Base-by-base conservation (phyloP, 2,329 filamentous ascomycete species). In the Domatiomyces catenatus region DNA sequence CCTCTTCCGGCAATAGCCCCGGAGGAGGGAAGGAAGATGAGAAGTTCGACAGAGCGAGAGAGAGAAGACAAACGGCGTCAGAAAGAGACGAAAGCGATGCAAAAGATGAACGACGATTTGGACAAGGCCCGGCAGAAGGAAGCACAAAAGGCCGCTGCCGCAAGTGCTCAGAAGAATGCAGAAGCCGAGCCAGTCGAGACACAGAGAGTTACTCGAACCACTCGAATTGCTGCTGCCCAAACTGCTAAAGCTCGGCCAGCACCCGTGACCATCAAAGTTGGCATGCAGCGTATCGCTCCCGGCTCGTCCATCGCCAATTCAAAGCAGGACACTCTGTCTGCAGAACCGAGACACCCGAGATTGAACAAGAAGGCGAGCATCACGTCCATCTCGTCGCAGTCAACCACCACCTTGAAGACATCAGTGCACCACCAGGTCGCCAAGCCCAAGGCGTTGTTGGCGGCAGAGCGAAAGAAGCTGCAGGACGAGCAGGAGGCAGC, bases 401-500 rank as follows among this genome's bases (percentile, higher is more conserved):
- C 73, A 1, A 69, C 68, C 17, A 70, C 64, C 49, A 85, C 76
- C 61, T 71, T 88, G 49, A 86, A 84, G 64, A 76, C 73, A 59
- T 79, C 78, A 5, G 71, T 72, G 5, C 79, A 79, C n/a, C 75
- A 80, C n/a, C 69, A 67, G 28, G 73, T 71, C n/a, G 72, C 76
- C 1, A 79, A 81, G 48, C 76, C 81, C 0, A 86, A 84, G 63
- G 83, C 84, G 1, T 70, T 89, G 19, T 80, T 89, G 49, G 73
- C 84, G 46, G 86, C 83, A 2, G 84, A 86, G 42, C 83, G 81
- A 61, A 89, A 88, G 66, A 90, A 84, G 63, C 87, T 94, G 64
- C 54, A 79, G 63, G 88, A 94, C 59, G 86, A 93, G 62, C 79
- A 81, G 46, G 85, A 88, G 56, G 79, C 80, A 12, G 81, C 88